A percentile compares a stretch with the other conserved stretches of the same genome.
Conservation (phyloP, 2,329 filamentous ascomycete genomes). For the Fusarium irregulare region DNA sequence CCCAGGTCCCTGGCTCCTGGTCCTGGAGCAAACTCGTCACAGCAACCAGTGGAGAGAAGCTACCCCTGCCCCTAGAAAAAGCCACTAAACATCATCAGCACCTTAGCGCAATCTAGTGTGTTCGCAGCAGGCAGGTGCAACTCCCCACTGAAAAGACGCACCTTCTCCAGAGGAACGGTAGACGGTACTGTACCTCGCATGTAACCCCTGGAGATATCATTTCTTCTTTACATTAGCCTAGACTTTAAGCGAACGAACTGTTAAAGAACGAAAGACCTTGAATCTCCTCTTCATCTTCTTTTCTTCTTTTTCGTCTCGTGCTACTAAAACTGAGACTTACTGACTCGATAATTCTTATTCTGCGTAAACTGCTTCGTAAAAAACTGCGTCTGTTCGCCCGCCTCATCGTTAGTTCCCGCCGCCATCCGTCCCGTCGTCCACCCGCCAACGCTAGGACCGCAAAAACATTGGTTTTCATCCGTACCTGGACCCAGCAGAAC, state of each 20-base stretch:
- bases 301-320: neutral
- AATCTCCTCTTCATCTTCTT: neutral
- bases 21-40: neutral
- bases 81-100: constrained; percentile 22
- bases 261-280: neutral
- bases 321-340: neutral
- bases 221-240: constrained; percentile 37
- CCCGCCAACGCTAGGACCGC: constrained; percentile 45
- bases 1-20: neutral
- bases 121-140: constrained; percentile 2
- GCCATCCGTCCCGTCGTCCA: constrained; percentile 41
- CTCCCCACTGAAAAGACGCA: constrained; percentile 25
- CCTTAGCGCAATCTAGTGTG: constrained; percentile 27
- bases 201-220: constrained; percentile 37
- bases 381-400: constrained; percentile 1
- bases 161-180: constrained; percentile 32
- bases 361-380: neutral
- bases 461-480: neutral
- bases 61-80: constrained; percentile 4
- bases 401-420: constrained; percentile 37
- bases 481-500: constrained; percentile 16
- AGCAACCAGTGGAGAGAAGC: neutral
- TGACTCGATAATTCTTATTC: neutral
- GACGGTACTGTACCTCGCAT: constrained; percentile 22
- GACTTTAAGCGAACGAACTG: constrained; percentile 21